Base-by-base conservation (phyloP, 257 asterid genomes). In the Henckelia pumila region DNA sequence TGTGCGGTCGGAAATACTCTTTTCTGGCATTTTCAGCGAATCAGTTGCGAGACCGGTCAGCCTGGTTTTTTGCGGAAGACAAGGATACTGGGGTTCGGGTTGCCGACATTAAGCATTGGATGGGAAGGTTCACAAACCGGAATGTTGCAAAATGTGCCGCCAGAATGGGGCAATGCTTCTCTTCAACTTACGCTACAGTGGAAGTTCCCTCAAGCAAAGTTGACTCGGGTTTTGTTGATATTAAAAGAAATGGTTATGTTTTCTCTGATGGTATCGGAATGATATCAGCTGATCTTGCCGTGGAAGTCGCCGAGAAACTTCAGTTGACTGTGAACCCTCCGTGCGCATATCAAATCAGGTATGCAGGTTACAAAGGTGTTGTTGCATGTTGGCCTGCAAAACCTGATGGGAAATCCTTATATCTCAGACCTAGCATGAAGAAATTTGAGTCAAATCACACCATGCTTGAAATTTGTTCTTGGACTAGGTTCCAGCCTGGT, bases 211-310 rank as follows among this genome's bases (percentile, higher is more conserved):
- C 56, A 24, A 24, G 28, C 8, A 57, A 84, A 69, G 86, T 82
- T 56, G 73, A 84, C 63, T 47, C 68, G 0, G 24, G 79, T 57
- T 63, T 85, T 65, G 71, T 76, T 0, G 99, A 94, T 67, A 61
- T 94, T 22, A 61, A 76, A 71, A 82, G 95, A 78, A 94, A 94
- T 33, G 77, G 24, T 4, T 84, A 84, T 63, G 71, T 67, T 68
- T 94, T 94, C 85, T 94, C 99, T 9, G 96, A 94, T 77, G 97
- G 99, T 62, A 88, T 94, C 6, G 95, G 99, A 37, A 86, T 66
- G 83, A 80, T 94, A 47, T 80, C 97, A 4, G 35, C 75, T 44
- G 95, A 88, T 64, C 93, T 88, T 63, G 99, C 97, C 6, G 37
- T 9, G 32, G 82, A 82, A 84, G 99, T 94, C 57, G 96, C 96